Base-by-base conservation (phyloP, 805 yeast genomes). In the Isabelozyma rhagii region DNA sequence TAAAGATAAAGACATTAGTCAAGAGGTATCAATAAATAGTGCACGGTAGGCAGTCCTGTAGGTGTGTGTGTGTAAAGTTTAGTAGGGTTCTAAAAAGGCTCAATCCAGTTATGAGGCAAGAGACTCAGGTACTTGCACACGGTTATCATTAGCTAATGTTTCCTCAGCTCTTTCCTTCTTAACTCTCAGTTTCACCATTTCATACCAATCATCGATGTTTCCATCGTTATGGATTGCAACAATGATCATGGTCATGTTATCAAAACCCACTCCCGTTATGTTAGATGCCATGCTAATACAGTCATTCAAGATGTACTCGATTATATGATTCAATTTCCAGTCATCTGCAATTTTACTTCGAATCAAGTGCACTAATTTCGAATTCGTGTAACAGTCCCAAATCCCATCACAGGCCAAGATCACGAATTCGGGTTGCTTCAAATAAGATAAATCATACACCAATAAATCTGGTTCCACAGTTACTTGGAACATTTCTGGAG, bases 241-340 rank as follows among this genome's bases (percentile, higher is more conserved):
- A 5, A 87, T 78, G n/a, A 85, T 76, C 15, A 85, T 70, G 0
- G 92, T 86, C 93, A 87, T 87, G 60, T 87, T 87, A 63, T 87
- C 96, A 57, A 85, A 87, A 0, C 96, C 96, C 25, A 86, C 80
- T 2, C 94, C 94, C 0, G 93, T 87, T 29, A 79, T 75, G 36
- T 85, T 83, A 55, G 85, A 81, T 1, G 93, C 92, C 79, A 83
- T 81, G 6, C 81, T 76, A 46, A 87, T 77, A 49, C 90, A 83
- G 53, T 81, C 83, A 55, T 85, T 88, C 47, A 87, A 65, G 2
- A 87, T 64, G 48, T 77, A 75, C 46, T 83, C 84, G 15, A 80
- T 74, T 18, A 86, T 83, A 43, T 80, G 82, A 41, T 83, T 81
- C 18, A 86, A 64, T 50, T 74, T 77, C 66, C 82, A 74, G 1